Evolutionary conservation across 495 filamentous ascomycete genomes (phyloP), one percentile per base, ranked within the genome.

Genomic region (Penicillium malachiteum): DNA sequence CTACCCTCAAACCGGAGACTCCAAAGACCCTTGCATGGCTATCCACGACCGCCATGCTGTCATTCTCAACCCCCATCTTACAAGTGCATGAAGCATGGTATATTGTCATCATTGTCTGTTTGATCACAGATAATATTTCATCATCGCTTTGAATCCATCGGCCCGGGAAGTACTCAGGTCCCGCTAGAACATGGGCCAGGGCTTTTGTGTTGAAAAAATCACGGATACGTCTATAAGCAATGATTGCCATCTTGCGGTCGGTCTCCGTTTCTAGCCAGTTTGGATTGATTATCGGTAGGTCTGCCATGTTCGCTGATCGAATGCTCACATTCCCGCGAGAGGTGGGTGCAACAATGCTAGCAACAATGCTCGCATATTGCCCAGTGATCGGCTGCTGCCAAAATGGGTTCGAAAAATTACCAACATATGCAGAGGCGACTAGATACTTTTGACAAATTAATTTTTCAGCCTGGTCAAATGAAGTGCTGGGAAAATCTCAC

Each of bases 321-420:
- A 87, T 80, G 0, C 75, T 82, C 33, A 87, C 69, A 60, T 73
- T 80, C 14, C 85, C 84, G 0, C 77, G 73, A 5, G 77, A 80
- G 0, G 79, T 71, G 0, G 81, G 73, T 0, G 76, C 64, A 3
- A 77, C 54, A 1, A 87, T 67, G 0, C 64, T 69, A 0, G 57
- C 69, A 6, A 68, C 21, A 7, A 85, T 64, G 3, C 70, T 66
- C 1, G 68, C 82, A 63, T 84, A 84, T 16, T 82, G 71, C 9
- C 65, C 76, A 44, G 73, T 70, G 6, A 48, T 34, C 0, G 78
- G 76, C 50, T 62, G 71, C 3, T 64, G 64, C 3, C 54, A 56
- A 14, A 63, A 60, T 6, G 82, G 63, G 14, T 71, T 63, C 0
- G 74, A 79, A 52, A 75, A 77, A 48, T 79, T 77, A 3, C 71